Conservation (phyloP, 208 protist species). For the Balamuthia mandrillaris region DNA sequence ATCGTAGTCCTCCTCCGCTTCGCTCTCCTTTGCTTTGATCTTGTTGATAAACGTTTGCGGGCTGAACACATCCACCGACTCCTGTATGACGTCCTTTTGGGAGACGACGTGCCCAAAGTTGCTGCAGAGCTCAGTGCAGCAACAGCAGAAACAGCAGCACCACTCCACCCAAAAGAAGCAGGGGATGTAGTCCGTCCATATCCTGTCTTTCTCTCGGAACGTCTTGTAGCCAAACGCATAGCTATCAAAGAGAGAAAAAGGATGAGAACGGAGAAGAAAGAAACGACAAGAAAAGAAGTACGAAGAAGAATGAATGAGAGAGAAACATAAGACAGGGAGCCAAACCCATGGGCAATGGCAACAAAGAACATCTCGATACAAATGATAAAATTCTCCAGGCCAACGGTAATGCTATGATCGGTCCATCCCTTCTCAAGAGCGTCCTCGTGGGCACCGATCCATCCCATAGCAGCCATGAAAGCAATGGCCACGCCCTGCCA, state of each 20-base stretch:
- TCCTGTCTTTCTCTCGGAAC: not conserved
- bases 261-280: too few species aligned
- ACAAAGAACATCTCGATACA: conserved; percentile 81
- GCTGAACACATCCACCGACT: not conserved
- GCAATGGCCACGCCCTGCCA: conserved; percentile 86
- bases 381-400: conserved; percentile 81
- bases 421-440: not conserved
- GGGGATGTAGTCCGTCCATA: conserved; percentile 24
- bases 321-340: too few species aligned
- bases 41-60: not conserved
- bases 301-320: too few species aligned
- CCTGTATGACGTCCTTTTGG: not conserved
- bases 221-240: conserved; percentile 18
- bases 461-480: conserved; percentile 65
- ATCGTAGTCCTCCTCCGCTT: too few species aligned
- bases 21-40: not conserved
- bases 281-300: too few species aligned
- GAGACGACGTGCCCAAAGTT: conserved; percentile 14
- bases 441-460: conserved; percentile 40
- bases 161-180: not conserved
- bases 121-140: not conserved
- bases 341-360: conserved; percentile 79
- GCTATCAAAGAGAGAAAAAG: too few species aligned
- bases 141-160: not conserved
- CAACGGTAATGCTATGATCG: not conserved